Evolutionary conservation across 148 eudicot genomes (phyloP).

Genomic region (Rhododendron ferrugineum): DNA sequence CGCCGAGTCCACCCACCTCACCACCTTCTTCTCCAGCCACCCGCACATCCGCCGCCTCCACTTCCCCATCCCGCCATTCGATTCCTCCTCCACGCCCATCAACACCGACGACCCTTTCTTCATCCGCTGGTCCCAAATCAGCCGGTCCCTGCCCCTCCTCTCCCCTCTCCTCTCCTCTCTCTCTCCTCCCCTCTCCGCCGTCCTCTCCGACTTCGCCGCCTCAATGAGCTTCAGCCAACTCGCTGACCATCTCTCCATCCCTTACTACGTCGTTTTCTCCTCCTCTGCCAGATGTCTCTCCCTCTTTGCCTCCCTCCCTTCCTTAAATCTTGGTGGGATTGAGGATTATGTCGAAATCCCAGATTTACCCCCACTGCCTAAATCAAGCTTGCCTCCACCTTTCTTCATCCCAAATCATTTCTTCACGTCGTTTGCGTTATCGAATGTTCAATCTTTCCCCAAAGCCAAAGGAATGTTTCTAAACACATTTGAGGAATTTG

Average conservation of each 20-base stretch:
- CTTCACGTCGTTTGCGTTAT: conserved; percentile 20
- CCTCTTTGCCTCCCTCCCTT: conserved; percentile 26
- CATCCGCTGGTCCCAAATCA: neutral
- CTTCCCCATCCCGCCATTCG: conserved; percentile 21
- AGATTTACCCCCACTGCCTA: conserved; percentile 23
- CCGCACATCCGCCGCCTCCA: conserved; percentile 17
- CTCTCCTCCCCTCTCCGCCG: conserved; percentile 38
- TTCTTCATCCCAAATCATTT: conserved; percentile 26
- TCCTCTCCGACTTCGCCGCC: conserved; percentile 32
- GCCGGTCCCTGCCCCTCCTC: neutral
- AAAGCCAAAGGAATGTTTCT: conserved; percentile 19
- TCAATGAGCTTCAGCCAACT: conserved; percentile 12
- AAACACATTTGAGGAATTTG: conserved; percentile 30
- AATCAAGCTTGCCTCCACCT: conserved; percentile 37
- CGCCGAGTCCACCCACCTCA: conserved; percentile 33
- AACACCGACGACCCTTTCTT: conserved; percentile 33
- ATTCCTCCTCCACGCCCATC: conserved; percentile 12
- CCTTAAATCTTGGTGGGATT: neutral
- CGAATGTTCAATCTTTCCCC: neutral
- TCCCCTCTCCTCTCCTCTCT: conserved; percentile 1
- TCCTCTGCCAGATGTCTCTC: conserved; percentile 38
- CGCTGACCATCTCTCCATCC: conserved; percentile 17
- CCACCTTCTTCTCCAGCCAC: conserved; percentile 25
- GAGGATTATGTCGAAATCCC: conserved; percentile 19
- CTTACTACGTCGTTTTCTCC: conserved; percentile 24